These are phyloP conservation scores for Kodamaea laetipori DNA, from an alignment of 805 yeast species.

Conservation along the genomic window DNA sequence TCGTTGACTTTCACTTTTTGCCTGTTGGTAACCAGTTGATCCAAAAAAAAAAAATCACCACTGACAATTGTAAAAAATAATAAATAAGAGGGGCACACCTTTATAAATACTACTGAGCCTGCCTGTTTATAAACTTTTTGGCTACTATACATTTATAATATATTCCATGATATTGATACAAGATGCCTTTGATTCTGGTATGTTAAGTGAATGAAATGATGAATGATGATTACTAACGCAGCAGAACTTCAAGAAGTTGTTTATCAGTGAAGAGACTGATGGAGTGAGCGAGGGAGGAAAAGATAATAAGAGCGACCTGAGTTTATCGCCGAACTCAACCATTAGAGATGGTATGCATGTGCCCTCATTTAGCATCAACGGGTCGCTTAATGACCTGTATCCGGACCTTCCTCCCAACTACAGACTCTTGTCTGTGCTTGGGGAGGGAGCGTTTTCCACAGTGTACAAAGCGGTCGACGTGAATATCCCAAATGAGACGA, in stretches of 20 bases:
- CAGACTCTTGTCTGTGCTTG: constrained; percentile 43
- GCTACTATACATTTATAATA: neutral
- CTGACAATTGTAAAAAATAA: constrained; percentile 1
- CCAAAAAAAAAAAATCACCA: constrained; percentile 2
- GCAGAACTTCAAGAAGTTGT: constrained; percentile 19
- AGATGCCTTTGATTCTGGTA: constrained; percentile 18
- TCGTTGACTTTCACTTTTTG: constrained; percentile 4
- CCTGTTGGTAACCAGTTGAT: constrained; percentile 8
- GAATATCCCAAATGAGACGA: constrained; percentile 38
- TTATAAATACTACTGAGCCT: neutral
- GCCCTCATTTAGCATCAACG: constrained; percentile 13
- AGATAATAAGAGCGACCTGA: neutral
- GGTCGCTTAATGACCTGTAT: constrained; percentile 14
- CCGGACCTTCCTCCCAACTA: constrained; percentile 33
- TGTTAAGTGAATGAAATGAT: too few relatives aligned
- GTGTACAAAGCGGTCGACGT: constrained; percentile 73
- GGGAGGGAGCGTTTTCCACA: constrained; percentile 89
- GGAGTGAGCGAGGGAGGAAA: neutral
- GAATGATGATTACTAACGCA: constrained; percentile 11
- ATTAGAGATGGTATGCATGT: neutral
- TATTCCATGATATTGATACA: constrained; percentile 3
- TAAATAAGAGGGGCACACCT: constrained; percentile 3
- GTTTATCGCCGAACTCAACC: constrained; percentile 2
- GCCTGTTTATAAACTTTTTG: neutral
- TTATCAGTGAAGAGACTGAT: constrained; percentile 10